phyloP scores from a whole-genome alignment of 1,284 basidiomycete species.

The Puccinia horiana region DNA sequence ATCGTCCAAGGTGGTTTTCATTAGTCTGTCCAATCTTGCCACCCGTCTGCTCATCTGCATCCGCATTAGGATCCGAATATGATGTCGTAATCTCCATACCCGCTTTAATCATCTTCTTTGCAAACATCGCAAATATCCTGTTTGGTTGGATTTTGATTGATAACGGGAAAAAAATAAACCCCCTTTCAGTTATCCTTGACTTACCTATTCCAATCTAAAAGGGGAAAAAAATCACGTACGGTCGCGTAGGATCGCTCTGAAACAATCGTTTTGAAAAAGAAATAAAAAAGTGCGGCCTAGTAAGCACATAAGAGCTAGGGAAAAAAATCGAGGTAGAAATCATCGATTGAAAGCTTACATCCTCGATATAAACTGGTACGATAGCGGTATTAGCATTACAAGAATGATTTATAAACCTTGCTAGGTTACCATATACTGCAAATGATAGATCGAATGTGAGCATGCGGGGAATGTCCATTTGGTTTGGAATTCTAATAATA shows the following conservation, averaged over 20 bases:
- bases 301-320: background rate
- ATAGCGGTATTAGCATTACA: conserved; percentile 38
- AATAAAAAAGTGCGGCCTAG: background rate
- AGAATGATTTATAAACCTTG: conserved; percentile 45
- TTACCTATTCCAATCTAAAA: background rate
- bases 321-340: background rate
- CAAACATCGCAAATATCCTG: conserved; percentile 49
- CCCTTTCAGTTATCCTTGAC: too few relatives aligned
- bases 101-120: conserved; percentile 33
- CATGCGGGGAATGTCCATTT: background rate
- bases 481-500: background rate
- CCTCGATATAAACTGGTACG: conserved; percentile 44
- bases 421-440: conserved; percentile 39
- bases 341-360: conserved; percentile 26
- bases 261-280: background rate
- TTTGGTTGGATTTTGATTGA: background rate
- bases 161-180: background rate
- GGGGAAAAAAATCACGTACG: conserved; percentile 13
- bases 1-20: background rate
- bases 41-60: background rate
- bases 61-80: conserved; percentile 42
- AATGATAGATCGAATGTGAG: background rate
- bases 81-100: conserved; percentile 38
- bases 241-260: conserved; percentile 39
- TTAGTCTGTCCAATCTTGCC: background rate